Conservation (phyloP, 192 early-diverging fungal genomes). For the Lobosporangium transversale region DNA sequence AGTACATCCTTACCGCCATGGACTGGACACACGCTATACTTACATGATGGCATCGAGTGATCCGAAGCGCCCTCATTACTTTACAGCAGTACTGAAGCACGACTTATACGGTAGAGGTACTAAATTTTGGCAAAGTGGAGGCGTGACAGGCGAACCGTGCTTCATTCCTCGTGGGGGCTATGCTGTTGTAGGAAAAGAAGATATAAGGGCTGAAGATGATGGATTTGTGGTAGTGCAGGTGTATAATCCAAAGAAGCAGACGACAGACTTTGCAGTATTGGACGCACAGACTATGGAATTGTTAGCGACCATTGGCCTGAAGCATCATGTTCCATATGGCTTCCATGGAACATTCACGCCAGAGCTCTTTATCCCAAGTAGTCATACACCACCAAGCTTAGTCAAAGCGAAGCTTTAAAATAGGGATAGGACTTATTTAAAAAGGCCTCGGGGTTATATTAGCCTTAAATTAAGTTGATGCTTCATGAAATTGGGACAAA, state of each 20-base stretch:
- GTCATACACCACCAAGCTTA: conserved; percentile 7
- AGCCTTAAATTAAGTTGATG: too few relatives aligned
- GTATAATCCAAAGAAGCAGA: conserved; percentile 39
- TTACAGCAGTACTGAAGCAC: conserved; percentile 47
- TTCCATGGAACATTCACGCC: conserved; percentile 53
- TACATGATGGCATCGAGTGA: conserved; percentile 54
- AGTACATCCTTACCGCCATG: conserved; percentile 48
- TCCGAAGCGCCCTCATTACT: conserved; percentile 48
- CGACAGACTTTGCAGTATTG: conserved; percentile 46
- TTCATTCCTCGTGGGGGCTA: conserved; percentile 45
- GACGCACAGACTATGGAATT: conserved; percentile 44
- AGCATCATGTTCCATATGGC: conserved; percentile 48
- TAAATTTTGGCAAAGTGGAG: conserved; percentile 48
- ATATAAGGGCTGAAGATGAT: conserved; percentile 25
- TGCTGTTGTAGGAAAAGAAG: conserved; percentile 19
- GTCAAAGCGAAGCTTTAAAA: conserved; percentile 35
- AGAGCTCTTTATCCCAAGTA: conserved; percentile 23
- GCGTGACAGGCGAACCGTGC: conserved; percentile 47
- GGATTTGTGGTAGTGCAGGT: conserved; percentile 47
- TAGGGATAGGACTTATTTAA: too few relatives aligned
- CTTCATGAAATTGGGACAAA: too few relatives aligned
- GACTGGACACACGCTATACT: conserved; percentile 35
- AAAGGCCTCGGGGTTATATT: too few relatives aligned
- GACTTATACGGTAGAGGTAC: conserved; percentile 30
- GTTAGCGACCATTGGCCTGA: conserved; percentile 41